A percentile compares a stretch with the other conserved stretches of the same genome.
phyloP scores from a whole-genome alignment of 1,284 basidiomycete genomes.

The Papiliotrema nemorosa region DNA sequence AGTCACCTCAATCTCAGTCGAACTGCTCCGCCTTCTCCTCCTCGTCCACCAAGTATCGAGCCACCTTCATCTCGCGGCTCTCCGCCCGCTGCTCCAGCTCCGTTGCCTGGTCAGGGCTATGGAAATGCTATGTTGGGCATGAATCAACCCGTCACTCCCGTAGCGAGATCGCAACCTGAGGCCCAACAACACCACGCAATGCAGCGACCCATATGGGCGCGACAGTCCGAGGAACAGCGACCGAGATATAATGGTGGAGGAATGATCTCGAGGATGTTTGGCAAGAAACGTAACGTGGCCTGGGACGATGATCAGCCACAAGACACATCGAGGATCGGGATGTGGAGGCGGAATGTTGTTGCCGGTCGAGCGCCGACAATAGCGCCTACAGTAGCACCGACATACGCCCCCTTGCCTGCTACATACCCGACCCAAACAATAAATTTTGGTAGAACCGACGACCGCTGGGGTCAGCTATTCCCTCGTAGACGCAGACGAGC shows the following conservation, averaged over 20 bases:
- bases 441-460: no score
- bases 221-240: no score
- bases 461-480: no score
- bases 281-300: no score
- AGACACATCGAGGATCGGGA: neutral
- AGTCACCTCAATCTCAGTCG: no score
- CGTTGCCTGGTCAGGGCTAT: neutral
- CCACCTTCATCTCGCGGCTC: slow-evolving; percentile 5
- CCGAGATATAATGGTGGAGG: no score
- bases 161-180: neutral
- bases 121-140: neutral
- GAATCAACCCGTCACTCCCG: neutral
- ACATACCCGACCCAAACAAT: no score
- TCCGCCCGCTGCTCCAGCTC: neutral
- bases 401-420: no score
- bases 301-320: no score
- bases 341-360: neutral
- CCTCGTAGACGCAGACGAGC: no score
- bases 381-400: neutral
- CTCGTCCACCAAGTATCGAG: slow-evolving; percentile 6
- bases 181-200: neutral
- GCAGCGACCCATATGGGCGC: neutral
- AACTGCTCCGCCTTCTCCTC: slow-evolving; percentile 2
- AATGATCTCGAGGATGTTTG: no score
- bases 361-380: slow-evolving; percentile 1